These are phyloP conservation scores for Monosporascus ibericus DNA, from an alignment of 2,329 filamentous ascomycete genomes.

Conservation along the genomic window DNA sequence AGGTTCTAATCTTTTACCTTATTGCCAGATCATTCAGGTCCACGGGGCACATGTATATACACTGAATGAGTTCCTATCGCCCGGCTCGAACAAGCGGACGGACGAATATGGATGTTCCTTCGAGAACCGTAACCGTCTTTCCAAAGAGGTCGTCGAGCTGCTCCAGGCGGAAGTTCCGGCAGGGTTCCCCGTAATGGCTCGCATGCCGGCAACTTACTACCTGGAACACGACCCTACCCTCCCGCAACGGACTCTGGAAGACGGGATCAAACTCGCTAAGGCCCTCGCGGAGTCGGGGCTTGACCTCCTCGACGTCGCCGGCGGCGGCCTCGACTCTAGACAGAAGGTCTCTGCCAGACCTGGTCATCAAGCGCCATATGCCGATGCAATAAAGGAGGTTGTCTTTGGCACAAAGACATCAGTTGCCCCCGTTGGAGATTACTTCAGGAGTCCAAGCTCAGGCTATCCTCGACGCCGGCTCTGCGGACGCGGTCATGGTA, in stretches of 20 bases:
- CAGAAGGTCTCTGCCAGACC: slow-evolving; percentile 54
- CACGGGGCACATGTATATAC: slow-evolving; percentile 44
- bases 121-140: slow-evolving; percentile 36
- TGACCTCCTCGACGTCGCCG: slow-evolving; percentile 69
- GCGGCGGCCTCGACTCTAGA: slow-evolving; percentile 55
- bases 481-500: slow-evolving; percentile 49
- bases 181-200: slow-evolving; percentile 56
- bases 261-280: slow-evolving; percentile 57
- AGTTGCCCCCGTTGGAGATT: slow-evolving; percentile 54
- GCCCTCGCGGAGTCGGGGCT: slow-evolving; percentile 61
- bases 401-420: slow-evolving; percentile 55
- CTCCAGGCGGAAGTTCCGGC: slow-evolving; percentile 9
- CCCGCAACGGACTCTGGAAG: slow-evolving; percentile 61
- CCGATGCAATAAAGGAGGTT: slow-evolving; percentile 63
- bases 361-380: slow-evolving; percentile 66
- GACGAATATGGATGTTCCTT: slow-evolving; percentile 41
- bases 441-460: slow-evolving; percentile 51
- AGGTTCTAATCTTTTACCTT: slow-evolving; percentile 18
- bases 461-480: slow-evolving; percentile 41
- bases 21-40: slow-evolving; percentile 21
- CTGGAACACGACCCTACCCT: slow-evolving; percentile 53
- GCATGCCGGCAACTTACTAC: slow-evolving; percentile 73
- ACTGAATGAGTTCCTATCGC: slow-evolving; percentile 38
- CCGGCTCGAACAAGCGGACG: slow-evolving; percentile 37
- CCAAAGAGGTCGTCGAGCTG: slow-evolving; percentile 14